Conservation (phyloP, 2,329 filamentous ascomycete genomes). For the Teratosphaeria pseudoeucalypti region DNA sequence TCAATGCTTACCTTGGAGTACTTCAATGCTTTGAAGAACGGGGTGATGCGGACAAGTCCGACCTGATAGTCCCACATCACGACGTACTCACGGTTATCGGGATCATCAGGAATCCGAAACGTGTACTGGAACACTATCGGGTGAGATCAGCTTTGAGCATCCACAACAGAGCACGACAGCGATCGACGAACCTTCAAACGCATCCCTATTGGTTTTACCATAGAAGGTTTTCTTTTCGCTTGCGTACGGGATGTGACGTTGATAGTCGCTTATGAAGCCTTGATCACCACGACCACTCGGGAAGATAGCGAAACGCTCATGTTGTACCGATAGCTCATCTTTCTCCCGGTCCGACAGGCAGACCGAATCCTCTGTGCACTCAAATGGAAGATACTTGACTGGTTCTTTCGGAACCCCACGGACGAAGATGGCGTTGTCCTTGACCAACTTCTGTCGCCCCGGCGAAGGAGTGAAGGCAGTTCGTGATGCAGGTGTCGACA, state of each 20-base stretch:
- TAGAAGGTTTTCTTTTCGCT: slow-evolving; percentile 87
- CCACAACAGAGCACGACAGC: background rate
- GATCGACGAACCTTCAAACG: slow-evolving; percentile 64
- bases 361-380: slow-evolving; percentile 41
- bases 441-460: slow-evolving; percentile 48
- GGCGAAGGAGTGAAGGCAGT: slow-evolving; percentile 12
- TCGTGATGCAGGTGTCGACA: slow-evolving; percentile 14
- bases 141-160: slow-evolving; percentile 4
- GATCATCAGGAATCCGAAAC: slow-evolving; percentile 60
- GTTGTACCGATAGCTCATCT: slow-evolving; percentile 44
- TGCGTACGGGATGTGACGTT: slow-evolving; percentile 75
- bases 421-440: slow-evolving; percentile 53
- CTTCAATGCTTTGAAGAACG: slow-evolving; percentile 83
- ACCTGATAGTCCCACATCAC: slow-evolving; percentile 98
- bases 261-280: slow-evolving; percentile 36
- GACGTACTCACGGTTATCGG: slow-evolving; percentile 45
- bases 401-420: slow-evolving; percentile 54
- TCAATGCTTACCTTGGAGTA: slow-evolving; percentile 63
- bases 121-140: slow-evolving; percentile 68
- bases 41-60: slow-evolving; percentile 85
- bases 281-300: slow-evolving; percentile 45
- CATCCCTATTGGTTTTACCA: slow-evolving; percentile 75
- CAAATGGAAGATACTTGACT: slow-evolving; percentile 65
- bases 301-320: slow-evolving; percentile 54
- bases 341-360: slow-evolving; percentile 13